phyloP scores from a whole-genome alignment of 257 asterid species.

The Salvia hispanica region DNA sequence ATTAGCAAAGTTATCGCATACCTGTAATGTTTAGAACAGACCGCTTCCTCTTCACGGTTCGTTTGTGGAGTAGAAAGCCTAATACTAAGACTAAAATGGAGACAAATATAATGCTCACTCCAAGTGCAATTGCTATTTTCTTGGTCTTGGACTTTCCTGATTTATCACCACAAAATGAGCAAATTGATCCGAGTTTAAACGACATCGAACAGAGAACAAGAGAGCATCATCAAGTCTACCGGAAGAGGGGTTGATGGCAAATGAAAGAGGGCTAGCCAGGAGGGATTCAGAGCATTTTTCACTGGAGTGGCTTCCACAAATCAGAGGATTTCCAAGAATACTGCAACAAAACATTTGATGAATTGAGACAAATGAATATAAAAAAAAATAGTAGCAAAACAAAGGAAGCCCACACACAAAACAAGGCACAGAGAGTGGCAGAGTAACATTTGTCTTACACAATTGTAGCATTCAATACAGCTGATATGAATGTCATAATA shows the following conservation, averaged over 20 bases:
- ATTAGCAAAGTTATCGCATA: conserved; percentile 22
- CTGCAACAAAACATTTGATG: conserved; percentile 38
- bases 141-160: conserved; percentile 56
- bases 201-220: neutral
- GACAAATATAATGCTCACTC: conserved; percentile 61
- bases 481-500: conserved; percentile 1
- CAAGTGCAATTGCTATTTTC: conserved; percentile 71
- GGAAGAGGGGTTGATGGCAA: conserved; percentile 49
- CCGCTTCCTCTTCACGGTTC: conserved; percentile 52
- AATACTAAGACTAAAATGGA: conserved; percentile 40
- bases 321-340: conserved; percentile 74
- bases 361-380: conserved; percentile 10
- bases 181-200: neutral
- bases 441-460: conserved; percentile 25
- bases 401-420: neutral
- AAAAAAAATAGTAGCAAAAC: neutral
- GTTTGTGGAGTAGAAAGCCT: conserved; percentile 50
- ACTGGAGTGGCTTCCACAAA: conserved; percentile 69
- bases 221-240: conserved; percentile 37
- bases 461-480: conserved; percentile 17
- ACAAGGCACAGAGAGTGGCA: neutral
- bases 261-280: conserved; percentile 57
- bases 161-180: conserved; percentile 7
- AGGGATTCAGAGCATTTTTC: conserved; percentile 65
- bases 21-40: conserved; percentile 68